Evolutionary conservation across 164 flowering plant genomes (phyloP), one percentile per base, ranked within the genome.

Genomic region (Euptelea pleiosperma): DNA sequence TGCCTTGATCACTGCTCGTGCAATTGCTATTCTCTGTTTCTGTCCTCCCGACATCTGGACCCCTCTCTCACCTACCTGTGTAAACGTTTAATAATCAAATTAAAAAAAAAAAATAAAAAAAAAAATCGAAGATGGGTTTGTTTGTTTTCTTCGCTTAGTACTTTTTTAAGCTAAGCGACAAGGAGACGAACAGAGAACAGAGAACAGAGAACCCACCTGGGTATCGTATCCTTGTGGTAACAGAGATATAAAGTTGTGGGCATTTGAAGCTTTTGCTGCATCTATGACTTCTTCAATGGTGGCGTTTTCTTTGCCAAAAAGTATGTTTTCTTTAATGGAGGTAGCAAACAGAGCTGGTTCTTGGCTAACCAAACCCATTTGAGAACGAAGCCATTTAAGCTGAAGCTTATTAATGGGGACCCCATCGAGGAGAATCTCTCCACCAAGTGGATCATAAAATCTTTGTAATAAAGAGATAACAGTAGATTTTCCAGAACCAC

Each of bases 401-500:
- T 86, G 94, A 58, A 89, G 70, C 64, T 73, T 81, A 37, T 79
- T 61, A 42, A 83, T 83, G 6, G 77, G 34, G 4, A 85, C 69
- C 28, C 95, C 95, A 58, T 85, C 96, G 1, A 91, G 60, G 2
- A 74, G 53, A 21, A 91, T 80, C 31, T 87, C 82, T 7, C 98
- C 96, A 0, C 75, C 78, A 16, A 79, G 63, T 28, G 91, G 96
- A 52, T 83, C 87, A 60, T 89, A 91, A 62, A 86, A 89, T 39
- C 98, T 75, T 40, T 89, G 84, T 61, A 91, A 35, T 18, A 92
- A 66, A 3, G 88, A 63, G 8, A 89, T 70, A 8, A 72, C 84
- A 0, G 95, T 89, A 2, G 98, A 89, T 60, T 89, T 92, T n/a
- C 96, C 96, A 0, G 96, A 92, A 0, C 96, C 96, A 55, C 95